Conservation (phyloP, 441 rosid genomes). For the Mallotus repandus region DNA sequence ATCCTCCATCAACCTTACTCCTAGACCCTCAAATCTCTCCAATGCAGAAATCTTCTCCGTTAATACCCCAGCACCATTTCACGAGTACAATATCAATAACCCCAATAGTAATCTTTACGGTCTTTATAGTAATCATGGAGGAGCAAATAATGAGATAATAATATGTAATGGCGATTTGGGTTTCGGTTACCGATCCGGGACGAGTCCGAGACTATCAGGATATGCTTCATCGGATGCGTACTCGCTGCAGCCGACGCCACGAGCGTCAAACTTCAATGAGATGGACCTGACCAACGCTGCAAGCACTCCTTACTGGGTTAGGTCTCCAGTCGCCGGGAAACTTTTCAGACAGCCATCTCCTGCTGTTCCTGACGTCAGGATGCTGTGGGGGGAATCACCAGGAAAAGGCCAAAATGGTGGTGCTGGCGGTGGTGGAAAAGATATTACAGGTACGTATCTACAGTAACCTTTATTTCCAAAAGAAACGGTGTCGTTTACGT, state of each 20-base stretch:
- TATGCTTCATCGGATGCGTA: constrained; percentile 77
- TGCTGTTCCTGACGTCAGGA: constrained; percentile 36
- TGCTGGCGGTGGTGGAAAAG: constrained; percentile 30
- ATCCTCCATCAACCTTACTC: constrained; percentile 57
- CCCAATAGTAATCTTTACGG: not conserved
- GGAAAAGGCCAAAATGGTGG: constrained; percentile 28
- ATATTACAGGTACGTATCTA: constrained; percentile 39
- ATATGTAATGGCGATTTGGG: constrained; percentile 52
- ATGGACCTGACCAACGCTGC: constrained; percentile 41
- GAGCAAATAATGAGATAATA: constrained; percentile 32
- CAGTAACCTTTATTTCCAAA: no score
- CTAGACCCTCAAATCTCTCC: constrained; percentile 70
- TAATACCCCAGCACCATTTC: constrained; percentile 52
- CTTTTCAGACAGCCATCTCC: constrained; percentile 51
- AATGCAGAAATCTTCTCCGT: constrained; percentile 80
- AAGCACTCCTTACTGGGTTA: constrained; percentile 54
- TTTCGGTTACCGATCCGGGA: constrained; percentile 46
- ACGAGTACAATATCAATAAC: constrained; percentile 14
- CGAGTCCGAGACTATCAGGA: constrained; percentile 64
- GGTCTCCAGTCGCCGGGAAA: constrained; percentile 60
- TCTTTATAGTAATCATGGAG: constrained; percentile 17
- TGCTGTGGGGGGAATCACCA: constrained; percentile 57
- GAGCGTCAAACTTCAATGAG: constrained; percentile 73
- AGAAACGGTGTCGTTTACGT: not conserved
- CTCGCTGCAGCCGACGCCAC: constrained; percentile 78